These are phyloP conservation scores for Apiospora marii DNA, from an alignment of 2,329 filamentous ascomycete genomes.

Conservation along the genomic window DNA sequence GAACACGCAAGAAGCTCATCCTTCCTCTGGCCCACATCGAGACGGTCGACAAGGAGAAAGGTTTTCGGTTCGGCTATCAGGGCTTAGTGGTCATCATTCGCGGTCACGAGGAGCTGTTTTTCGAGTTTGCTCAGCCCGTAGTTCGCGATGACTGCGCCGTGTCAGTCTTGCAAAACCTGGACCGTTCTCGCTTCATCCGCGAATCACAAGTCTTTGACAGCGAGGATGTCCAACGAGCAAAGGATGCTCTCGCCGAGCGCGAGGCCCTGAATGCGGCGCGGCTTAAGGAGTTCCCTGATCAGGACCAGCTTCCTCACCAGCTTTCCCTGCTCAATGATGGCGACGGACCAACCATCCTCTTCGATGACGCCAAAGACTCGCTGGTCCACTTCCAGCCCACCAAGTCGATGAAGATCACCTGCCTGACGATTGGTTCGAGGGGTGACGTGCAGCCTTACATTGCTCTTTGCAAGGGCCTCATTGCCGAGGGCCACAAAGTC, in stretches of 20 bases:
- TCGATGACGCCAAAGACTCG: constrained; percentile 88
- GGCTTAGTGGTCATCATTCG: constrained; percentile 92
- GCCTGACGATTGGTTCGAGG: constrained; percentile 92
- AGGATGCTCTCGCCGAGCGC: constrained; percentile 81
- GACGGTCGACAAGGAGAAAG: constrained; percentile 93
- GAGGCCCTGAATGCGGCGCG: constrained; percentile 81
- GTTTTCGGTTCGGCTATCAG: constrained; percentile 89
- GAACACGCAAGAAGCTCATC: constrained; percentile 90
- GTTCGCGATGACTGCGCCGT: constrained; percentile 88
- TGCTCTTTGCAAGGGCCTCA: constrained; percentile 87
- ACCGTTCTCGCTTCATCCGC: constrained; percentile 73
- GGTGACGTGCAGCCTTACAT: constrained; percentile 99
- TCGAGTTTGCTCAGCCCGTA: constrained; percentile 83
- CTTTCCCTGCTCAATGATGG: constrained; percentile 56
- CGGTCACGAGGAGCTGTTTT: constrained; percentile 95
- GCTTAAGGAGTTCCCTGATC: constrained; percentile 57
- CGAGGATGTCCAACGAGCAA: constrained; percentile 74
- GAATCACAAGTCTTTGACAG: constrained; percentile 73
- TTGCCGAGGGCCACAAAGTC: constrained; percentile 85
- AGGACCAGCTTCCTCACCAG: constrained; percentile 59
- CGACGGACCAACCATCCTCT: constrained; percentile 75
- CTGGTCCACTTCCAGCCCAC: constrained; percentile 91
- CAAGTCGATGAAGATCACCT: constrained; percentile 83
- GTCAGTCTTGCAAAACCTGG: constrained; percentile 79
- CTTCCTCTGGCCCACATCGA: constrained; percentile 90